phyloP scores from a whole-genome alignment of 805 yeast species.

The Vanderwaltozyma tropicalis region DNA sequence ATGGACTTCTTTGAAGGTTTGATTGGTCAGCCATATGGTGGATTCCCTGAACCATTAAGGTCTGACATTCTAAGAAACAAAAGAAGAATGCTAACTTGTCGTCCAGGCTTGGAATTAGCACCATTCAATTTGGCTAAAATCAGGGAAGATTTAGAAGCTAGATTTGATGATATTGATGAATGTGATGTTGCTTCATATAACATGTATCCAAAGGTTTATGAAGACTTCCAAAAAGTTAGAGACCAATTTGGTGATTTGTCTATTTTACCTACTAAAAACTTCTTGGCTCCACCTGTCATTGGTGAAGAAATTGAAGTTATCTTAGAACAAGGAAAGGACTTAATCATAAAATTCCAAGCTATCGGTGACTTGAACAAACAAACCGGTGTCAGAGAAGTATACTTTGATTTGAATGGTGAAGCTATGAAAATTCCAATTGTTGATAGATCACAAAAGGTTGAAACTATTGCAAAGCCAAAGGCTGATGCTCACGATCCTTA shows the following conservation, averaged over 20 bases:
- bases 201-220: slow-evolving; percentile 97
- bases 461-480: slow-evolving; percentile 77
- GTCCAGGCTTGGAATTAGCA: slow-evolving; percentile 86
- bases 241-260: slow-evolving; percentile 87
- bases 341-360: slow-evolving; percentile 85
- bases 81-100: slow-evolving; percentile 76
- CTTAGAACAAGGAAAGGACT: slow-evolving; percentile 89
- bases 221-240: slow-evolving; percentile 62
- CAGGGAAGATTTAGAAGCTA: slow-evolving; percentile 58
- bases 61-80: slow-evolving; percentile 81
- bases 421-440: slow-evolving; percentile 88
- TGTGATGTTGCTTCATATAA: slow-evolving; percentile 88
- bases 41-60: slow-evolving; percentile 98
- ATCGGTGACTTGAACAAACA: slow-evolving; percentile 77
- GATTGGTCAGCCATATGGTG: slow-evolving; percentile 99
- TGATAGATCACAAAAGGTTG: slow-evolving; percentile 80
- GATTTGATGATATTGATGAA: slow-evolving; percentile 76
- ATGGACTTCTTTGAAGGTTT: slow-evolving; percentile 97
- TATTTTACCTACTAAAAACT: slow-evolving; percentile 84
- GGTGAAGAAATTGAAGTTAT: slow-evolving; percentile 84
- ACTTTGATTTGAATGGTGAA: slow-evolving; percentile 97
- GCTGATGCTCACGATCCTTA: slow-evolving; percentile 80
- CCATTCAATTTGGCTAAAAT: slow-evolving; percentile 73
- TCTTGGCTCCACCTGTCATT: slow-evolving; percentile 76
- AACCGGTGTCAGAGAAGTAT: slow-evolving; percentile 91